Conservation (phyloP, 2,329 filamentous ascomycete genomes). For the Magnaporthiopsis rhizophila region DNA sequence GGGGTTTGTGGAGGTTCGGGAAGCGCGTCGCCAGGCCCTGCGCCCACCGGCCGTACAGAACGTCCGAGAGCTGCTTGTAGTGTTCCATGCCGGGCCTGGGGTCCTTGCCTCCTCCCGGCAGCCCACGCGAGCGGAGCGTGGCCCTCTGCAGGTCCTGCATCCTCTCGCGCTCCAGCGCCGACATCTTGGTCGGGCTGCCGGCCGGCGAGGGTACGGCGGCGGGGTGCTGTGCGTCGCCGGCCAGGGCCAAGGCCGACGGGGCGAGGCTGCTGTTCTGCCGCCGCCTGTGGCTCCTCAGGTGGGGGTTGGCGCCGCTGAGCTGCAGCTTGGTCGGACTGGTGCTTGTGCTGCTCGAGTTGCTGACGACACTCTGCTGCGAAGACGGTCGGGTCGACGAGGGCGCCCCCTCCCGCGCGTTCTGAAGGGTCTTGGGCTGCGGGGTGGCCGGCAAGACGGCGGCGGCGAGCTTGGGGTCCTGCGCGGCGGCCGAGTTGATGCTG, state of each 20-base stretch:
- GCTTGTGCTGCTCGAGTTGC: neutral
- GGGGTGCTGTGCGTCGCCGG: constrained; percentile 12
- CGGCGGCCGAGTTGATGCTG: constrained; percentile 65
- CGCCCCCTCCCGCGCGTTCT: constrained; percentile 29
- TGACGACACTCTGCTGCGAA: neutral
- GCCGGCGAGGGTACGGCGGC: neutral
- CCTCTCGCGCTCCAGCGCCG: constrained; percentile 20
- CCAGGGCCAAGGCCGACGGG: constrained; percentile 17
- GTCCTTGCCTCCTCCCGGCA: constrained; percentile 38
- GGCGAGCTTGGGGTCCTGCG: constrained; percentile 59
- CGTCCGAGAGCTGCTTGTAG: constrained; percentile 78
- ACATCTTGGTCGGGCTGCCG: constrained; percentile 15
- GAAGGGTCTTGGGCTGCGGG: constrained; percentile 25
- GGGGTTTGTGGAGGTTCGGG: neutral
- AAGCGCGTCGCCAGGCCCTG: constrained; percentile 60
- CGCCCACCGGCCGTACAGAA: constrained; percentile 84
- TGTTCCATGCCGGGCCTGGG: constrained; percentile 77
- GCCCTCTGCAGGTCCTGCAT: constrained; percentile 37
- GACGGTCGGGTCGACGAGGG: constrained; percentile 24
- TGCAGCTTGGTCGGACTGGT: constrained; percentile 57
- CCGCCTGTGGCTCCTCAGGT: constrained; percentile 69
- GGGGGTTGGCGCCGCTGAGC: constrained; percentile 74
- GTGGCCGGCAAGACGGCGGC: constrained; percentile 34
- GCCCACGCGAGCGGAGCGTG: constrained; percentile 38
- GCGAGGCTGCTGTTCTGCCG: constrained; percentile 41